Evolutionary conservation across 352 stramenopile genomes (phyloP), one percentile per base, ranked within the genome.

Genomic region (Phytophthora boehmeriae): DNA sequence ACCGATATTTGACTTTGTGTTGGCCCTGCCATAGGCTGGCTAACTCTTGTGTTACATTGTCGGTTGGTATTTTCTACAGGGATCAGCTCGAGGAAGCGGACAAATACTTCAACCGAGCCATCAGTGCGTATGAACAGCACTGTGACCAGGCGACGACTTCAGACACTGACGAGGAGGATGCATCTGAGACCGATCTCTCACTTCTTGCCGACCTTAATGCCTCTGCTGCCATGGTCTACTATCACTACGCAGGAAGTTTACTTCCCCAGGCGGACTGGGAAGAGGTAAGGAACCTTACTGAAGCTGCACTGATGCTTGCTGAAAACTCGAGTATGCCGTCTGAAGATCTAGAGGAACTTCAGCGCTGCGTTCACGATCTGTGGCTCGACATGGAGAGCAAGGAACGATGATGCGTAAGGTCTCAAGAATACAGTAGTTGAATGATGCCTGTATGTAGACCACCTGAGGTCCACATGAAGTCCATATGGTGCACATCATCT

Each of bases 191-290:
- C 4, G 59, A 73, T 10, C 25, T 65, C 19, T 53, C 32, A 6
- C 49, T 73, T 19, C 34, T 73, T 4, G 17, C 44, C 17, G 49
- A 73, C 19, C 50, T 73, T 14, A 73, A 73, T 42, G 59, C 59
- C n/a, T 62, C 65, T 19, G 59, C 49, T 22, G 53, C 65, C 16
- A 66, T 73, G 65, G 62, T 73, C 17, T 54, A 68, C 43, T 73
- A 73, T 32, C 65, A 73, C 49, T 73, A 69, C 49, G 54, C 59
- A 17, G 59, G 53, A 13, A 73, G 66, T 30, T 45, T 73, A 22
- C 53, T 69, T 6, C 48, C 59, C 23, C 65, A 66, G 47, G 48
- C 58, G 11, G 38, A 44, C 35, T 73, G 59, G 47, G 65, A 73
- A 13, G 65, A 73, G 38, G 53, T 44, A 10, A 73, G 66, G 48